Conservation (phyloP, 306 rosid species). For the Spatholobus suberectus region DNA sequence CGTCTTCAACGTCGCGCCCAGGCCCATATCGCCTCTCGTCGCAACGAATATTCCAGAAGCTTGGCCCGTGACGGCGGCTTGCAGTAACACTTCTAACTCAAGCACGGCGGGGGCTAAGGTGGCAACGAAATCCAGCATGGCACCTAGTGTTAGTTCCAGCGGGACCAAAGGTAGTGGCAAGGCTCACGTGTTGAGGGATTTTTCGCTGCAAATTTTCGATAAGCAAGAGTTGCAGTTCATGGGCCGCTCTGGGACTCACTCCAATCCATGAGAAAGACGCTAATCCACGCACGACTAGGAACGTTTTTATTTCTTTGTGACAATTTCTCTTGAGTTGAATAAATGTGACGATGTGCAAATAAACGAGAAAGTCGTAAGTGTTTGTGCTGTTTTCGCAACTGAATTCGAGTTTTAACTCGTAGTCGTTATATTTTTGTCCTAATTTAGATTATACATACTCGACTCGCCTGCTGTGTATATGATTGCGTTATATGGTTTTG, state of each 20-base stretch:
- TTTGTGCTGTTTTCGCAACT: background rate
- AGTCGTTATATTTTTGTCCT: background rate
- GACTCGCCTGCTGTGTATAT: background rate
- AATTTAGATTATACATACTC: background rate
- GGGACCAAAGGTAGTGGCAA: background rate
- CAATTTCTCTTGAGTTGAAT: background rate
- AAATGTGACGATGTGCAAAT: background rate
- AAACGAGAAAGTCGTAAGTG: background rate
- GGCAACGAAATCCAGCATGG: constrained; percentile 61
- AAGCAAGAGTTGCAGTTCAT: constrained; percentile 77
- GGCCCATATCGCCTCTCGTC: constrained; percentile 52
- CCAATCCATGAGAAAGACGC: constrained; percentile 4
- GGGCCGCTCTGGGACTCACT: constrained; percentile 21
- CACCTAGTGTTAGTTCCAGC: constrained; percentile 54
- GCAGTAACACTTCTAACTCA: constrained; percentile 4
- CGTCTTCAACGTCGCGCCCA: constrained; percentile 52
- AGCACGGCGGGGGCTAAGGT: constrained; percentile 59
- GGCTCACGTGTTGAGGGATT: constrained; percentile 58
- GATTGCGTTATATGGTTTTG: background rate
- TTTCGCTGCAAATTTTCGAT: constrained; percentile 72
- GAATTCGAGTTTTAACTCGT: too few species aligned
- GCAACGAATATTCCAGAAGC: constrained; percentile 32
- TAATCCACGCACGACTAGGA: background rate
- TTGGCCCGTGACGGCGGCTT: constrained; percentile 35
- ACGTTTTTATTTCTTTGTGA: background rate